Evolutionary conservation across 176 grass and related monocot species (phyloP), one percentile per base, ranked within the genome.

Genomic region (Alopecurus myosuroides): DNA sequence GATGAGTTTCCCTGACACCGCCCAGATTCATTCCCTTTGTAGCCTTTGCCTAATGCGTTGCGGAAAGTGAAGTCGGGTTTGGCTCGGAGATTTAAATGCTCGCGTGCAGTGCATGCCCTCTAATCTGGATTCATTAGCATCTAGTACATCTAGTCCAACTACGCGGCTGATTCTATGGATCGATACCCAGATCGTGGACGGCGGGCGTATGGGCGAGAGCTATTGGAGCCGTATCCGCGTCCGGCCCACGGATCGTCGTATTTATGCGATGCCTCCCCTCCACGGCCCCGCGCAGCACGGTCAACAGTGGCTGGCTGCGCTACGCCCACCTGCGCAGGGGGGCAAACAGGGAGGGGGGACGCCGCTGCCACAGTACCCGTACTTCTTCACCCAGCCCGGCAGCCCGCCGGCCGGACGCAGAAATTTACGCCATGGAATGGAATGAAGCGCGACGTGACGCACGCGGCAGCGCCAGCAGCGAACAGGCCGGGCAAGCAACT

Each of bases 1-100:
- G 70, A 73, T 73, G 70, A 73, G 39, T 25, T 45, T 14, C 41
- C 23, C 70, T 73, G 70, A 73, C 70, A 46, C 40, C 2, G 2
- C 70, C n/a, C 70, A 46, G 70, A 73, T 73, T 73, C 70, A 73
- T 73, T 73, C 70, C 40, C 28, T 46, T 73, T 73, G 70, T 73
- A 73, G 70, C 40, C 40, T 6, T 6, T 9, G 33, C n/a, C 49
- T 15, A 0, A 15, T 51, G n/a, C n/a, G n/a, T n/a, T n/a, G n/a
- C n/a, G n/a, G n/a, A n/a, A n/a, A n/a, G n/a, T n/a, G n/a, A n/a
- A n/a, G n/a, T n/a, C n/a, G n/a, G n/a, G n/a, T n/a, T n/a, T n/a
- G n/a, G n/a, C n/a, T 8, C 51, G 22, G 6, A 17, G 60, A 31
- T 63, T 31, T 63, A 63, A 63, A 64, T 64, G 61, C 6, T 64